A percentile compares a stretch with the other conserved stretches of the same genome.
Conservation (phyloP, 1,139 yeast genomes). For the Yamadazyma diddensiae region DNA sequence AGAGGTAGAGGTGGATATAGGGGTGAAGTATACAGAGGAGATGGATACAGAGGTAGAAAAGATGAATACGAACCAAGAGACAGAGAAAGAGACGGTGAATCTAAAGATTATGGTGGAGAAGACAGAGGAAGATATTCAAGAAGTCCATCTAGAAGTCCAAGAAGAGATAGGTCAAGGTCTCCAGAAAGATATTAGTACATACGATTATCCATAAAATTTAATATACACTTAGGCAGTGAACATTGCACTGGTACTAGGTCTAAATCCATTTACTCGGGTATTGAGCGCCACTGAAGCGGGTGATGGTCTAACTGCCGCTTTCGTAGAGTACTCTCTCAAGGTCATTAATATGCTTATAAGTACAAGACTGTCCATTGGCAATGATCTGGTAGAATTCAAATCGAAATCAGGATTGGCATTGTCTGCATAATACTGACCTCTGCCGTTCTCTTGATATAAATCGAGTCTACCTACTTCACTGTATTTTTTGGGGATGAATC, state of each 20-base stretch:
- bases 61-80: conserved; percentile 11
- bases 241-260: conserved; percentile 1
- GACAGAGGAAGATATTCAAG: conserved; percentile 26
- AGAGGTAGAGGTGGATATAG: conserved; percentile 10
- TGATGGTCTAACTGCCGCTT: conserved; percentile 21
- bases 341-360: conserved; percentile 29
- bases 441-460: conserved; percentile 29
- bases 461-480: conserved; percentile 35
- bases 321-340: conserved; percentile 31
- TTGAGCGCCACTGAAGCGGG: conserved; percentile 10
- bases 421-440: conserved; percentile 2
- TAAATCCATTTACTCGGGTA: conserved; percentile 10
- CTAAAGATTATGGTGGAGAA: conserved; percentile 9
- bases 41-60: conserved; percentile 7
- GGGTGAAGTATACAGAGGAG: conserved; percentile 2
- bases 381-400: conserved; percentile 29
- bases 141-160: conserved; percentile 42
- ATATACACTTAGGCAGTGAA: background rate
- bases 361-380: conserved; percentile 33
- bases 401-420: conserved; percentile 8
- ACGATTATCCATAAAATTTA: background rate
- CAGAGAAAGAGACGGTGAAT: background rate
- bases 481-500: conserved; percentile 32
- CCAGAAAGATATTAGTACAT: conserved; percentile 26
- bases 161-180: conserved; percentile 41